Base-by-base conservation (phyloP, 228 moss, liverwort and hornwort genomes). In the Sphagnum fallax region DNA sequence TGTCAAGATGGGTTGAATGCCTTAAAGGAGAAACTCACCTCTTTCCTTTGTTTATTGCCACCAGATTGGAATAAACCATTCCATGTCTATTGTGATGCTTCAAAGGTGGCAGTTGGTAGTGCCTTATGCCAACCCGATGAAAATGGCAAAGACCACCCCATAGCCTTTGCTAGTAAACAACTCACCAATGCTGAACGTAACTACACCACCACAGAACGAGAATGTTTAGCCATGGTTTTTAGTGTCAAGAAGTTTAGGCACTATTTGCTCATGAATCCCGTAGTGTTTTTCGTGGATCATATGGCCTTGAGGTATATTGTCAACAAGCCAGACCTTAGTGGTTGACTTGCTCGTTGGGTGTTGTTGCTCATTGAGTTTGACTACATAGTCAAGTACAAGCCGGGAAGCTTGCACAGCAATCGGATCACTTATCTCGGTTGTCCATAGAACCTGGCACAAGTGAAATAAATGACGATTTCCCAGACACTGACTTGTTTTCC, bases 81-180 rank as follows among this genome's bases (percentile, higher is more conserved):
- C 51, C 70, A 70, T 68, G 16, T 75, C 4, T 59, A 53, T 49
- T 14, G 16, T 8, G 70, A 75, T 55, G 63, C 58, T 15, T 75
- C 58, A 0, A 10, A 18, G 0, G 59, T 65, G 0, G 47, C 63
- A 1, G 18, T 75, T 47, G 65, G 71, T 5, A 4, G 47, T 5
- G 10, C 65, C 0, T 18, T 69, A 7, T 49, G 61, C 6, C 69
- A 74, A 52, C 3, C 0, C 0, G 74, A 63, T 52, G 52, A 49
- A 6, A 14, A 74, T 4, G 9, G 49, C 4, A 4, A 11, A 0
- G 69, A 69, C 9, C 62, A 68, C 18, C 75, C 62, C 4, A 49
- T 69, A 8, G 68, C 52, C 14, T 75, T 50, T 68, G 62, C 75
- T 7, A 62, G 47, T 0, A 8, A 52, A 0, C 62, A 69, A 14